Evolutionary conservation across 2,329 filamentous ascomycete species (phyloP), one percentile per base, ranked within the genome.

Genomic region (Calonectria honghensis): DNA sequence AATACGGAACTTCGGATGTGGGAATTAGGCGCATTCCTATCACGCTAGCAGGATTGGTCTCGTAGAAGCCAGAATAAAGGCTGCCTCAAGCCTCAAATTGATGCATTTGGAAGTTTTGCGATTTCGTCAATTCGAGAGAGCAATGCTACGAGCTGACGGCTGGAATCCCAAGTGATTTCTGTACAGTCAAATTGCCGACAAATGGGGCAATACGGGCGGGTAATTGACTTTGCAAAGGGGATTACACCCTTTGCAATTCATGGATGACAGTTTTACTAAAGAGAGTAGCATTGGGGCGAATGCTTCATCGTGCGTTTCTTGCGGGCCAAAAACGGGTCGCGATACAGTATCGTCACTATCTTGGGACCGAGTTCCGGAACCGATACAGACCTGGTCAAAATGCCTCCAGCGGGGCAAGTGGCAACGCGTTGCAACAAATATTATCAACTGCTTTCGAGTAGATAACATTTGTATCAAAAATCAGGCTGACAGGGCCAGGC

Each of bases 1-100:
- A 67, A 35, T 41, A 41, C 72, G 72, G 72, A 73, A 73, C 59
- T 73, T 73, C 72, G 72, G 72, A 73, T 73, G 20, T 7, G 61
- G 41, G 24, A 45, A 20, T 35, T 59, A n/a, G 51, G 45, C n/a
- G 57, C 18, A 31, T 66, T 63, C 45, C 32, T 67, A 67, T 70
- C 61, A 29, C 18, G 39, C 20, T 41, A 59, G 39, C 24, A n/a
- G 65, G 35, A 20, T 13, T 35, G 35, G 16, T 4, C 31, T 18
- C 24, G 3, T 39, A 35, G 29, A 20, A 14, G 20, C 35, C 35
- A 63, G 18, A 41, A 63, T 63, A 63, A 63, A 63, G n/a, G 24
- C 24, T 41, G 57, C 3, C 31, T 39, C 57, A 63, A 63, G 57
- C 35, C 57, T 27, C 57, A 63, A 39, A 31, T 10, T 39, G 6